A percentile compares a stretch with the other conserved stretches of the same genome.
These are phyloP conservation scores for Posidonia oceanica DNA, from an alignment of 116 monocot genomes.

Conservation along the genomic window DNA sequence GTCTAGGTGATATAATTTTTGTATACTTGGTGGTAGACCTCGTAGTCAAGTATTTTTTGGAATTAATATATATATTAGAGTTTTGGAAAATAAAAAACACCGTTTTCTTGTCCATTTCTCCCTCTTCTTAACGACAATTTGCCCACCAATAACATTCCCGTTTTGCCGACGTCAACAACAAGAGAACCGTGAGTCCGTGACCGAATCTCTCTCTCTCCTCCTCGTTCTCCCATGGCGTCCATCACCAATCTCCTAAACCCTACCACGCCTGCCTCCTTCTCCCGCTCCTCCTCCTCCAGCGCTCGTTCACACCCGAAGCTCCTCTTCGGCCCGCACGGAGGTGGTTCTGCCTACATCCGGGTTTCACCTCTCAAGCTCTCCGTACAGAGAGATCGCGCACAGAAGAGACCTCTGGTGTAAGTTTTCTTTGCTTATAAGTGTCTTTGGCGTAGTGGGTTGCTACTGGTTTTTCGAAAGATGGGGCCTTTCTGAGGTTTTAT, in stretches of 20 bases:
- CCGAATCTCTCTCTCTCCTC: background rate
- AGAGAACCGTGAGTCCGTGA: background rate
- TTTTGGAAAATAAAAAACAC: too few species aligned
- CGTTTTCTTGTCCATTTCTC: too few species aligned
- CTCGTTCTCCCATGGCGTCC: conserved; percentile 8
- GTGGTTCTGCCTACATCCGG: background rate
- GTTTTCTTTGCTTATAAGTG: conserved; percentile 6
- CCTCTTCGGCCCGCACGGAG: background rate
- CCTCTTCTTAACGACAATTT: too few species aligned
- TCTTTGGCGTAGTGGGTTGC: too few species aligned
- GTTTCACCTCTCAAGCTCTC: conserved; percentile 26
- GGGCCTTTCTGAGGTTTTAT: background rate
- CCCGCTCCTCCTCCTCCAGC: background rate
- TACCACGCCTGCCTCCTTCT: background rate
- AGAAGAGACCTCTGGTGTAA: conserved; percentile 35
- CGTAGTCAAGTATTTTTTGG: too few species aligned
- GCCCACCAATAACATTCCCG: too few species aligned
- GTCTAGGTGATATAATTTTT: too few species aligned
- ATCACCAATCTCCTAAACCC: conserved; percentile 12
- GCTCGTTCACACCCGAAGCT: background rate
- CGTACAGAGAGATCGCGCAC: conserved; percentile 19
- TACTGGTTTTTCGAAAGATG: too few species aligned
- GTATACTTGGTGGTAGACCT: too few species aligned
- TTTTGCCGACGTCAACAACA: too few species aligned
- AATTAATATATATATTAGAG: too few species aligned